Conservation (phyloP, 371 early-diverging fungal species). For the Capillidium rhysosporum region DNA sequence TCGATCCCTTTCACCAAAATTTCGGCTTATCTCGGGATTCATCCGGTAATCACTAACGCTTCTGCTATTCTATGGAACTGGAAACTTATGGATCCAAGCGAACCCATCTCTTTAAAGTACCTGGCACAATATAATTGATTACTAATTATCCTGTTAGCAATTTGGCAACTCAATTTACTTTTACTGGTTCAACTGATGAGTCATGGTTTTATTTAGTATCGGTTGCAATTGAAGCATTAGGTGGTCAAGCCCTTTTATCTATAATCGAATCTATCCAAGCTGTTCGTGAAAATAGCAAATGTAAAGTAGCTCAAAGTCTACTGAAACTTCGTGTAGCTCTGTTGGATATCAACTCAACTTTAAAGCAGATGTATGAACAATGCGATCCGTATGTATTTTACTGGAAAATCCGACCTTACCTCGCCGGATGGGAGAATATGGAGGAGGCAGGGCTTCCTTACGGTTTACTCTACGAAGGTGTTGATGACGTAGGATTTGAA, state of each 20-base stretch:
- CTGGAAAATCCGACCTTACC: slow-evolving; percentile 77
- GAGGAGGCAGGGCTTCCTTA: slow-evolving; percentile 63
- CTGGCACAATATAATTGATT: background rate
- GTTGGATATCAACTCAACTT: slow-evolving; percentile 29
- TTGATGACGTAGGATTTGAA: slow-evolving; percentile 33
- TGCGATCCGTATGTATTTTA: slow-evolving; percentile 92
- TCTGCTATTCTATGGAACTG: slow-evolving; percentile 83
- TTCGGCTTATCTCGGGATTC: slow-evolving; percentile 60
- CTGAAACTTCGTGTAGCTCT: slow-evolving; percentile 29
- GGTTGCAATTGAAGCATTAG: slow-evolving; percentile 70
- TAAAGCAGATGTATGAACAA: slow-evolving; percentile 78
- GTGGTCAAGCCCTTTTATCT: slow-evolving; percentile 52
- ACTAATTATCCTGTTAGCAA: slow-evolving; percentile 27
- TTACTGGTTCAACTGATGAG: slow-evolving; percentile 81
- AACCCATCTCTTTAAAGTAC: slow-evolving; percentile 45
- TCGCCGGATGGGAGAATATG: slow-evolving; percentile 88
- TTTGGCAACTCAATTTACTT: slow-evolving; percentile 56
- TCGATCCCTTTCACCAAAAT: slow-evolving; percentile 71
- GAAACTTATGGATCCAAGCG: slow-evolving; percentile 48
- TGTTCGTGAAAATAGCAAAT: slow-evolving; percentile 26
- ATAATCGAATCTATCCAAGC: slow-evolving; percentile 28
- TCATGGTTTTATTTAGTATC: slow-evolving; percentile 92
- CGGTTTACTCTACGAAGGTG: slow-evolving; percentile 83
- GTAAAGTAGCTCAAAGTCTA: slow-evolving; percentile 25
- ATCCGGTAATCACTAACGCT: slow-evolving; percentile 76